These are phyloP conservation scores for Nadsonia commutata DNA, from an alignment of 1,139 yeast genomes.

Conservation along the genomic window DNA sequence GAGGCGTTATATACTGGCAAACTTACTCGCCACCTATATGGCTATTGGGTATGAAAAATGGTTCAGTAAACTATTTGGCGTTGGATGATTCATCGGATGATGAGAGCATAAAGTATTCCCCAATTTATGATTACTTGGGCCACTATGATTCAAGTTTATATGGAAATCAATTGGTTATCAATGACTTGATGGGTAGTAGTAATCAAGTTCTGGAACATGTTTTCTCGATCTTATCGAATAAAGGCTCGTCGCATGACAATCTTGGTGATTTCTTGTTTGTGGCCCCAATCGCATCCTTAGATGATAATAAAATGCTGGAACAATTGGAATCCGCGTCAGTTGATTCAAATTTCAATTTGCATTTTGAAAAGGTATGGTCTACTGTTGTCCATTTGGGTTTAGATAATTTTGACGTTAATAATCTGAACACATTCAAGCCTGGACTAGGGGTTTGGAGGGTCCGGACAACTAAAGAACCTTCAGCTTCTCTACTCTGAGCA, in stretches of 20 bases:
- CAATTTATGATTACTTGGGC: constrained; percentile 24
- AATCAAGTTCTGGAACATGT: constrained; percentile 16
- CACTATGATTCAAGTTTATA: constrained; percentile 13
- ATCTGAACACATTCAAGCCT: constrained; percentile 34
- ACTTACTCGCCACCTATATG: constrained; percentile 90
- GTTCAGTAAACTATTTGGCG: constrained; percentile 15
- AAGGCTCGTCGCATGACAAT: not conserved
- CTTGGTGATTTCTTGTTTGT: not conserved
- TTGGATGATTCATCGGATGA: constrained; percentile 17
- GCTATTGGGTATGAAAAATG: constrained; percentile 38
- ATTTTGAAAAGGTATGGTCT: constrained; percentile 28
- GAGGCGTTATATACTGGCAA: constrained; percentile 57
- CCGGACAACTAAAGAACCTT: constrained; percentile 3
- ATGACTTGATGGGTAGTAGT: constrained; percentile 49
- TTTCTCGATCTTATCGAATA: constrained; percentile 10
- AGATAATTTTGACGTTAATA: constrained; percentile 47
- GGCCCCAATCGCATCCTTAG: constrained; percentile 3
- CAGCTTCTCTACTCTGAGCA: too few species aligned
- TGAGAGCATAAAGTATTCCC: constrained; percentile 21
- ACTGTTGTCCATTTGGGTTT: constrained; percentile 41
- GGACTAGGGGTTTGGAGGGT: constrained; percentile 43
- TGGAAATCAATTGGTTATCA: constrained; percentile 15
- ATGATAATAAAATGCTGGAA: constrained; percentile 1
- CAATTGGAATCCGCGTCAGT: not conserved
- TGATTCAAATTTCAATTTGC: constrained; percentile 4